Evolutionary conservation across 805 yeast species (phyloP), one percentile per base, ranked within the genome.

Genomic region (Candida patagonica): DNA sequence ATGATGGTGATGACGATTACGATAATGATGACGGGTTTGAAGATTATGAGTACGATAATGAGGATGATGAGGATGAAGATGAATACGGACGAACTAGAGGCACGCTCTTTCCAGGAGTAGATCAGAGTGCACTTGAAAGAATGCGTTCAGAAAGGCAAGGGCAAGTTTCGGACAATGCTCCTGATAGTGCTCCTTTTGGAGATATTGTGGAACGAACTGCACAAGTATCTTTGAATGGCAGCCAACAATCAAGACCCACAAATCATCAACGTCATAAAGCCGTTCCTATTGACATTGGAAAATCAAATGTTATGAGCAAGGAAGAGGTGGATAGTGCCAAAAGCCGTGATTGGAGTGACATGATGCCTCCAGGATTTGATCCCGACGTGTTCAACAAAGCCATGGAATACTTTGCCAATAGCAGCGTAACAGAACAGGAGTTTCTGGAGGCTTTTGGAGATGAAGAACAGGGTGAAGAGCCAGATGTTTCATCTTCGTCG

Each of bases 1-100:
- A 34, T 12, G 50, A 44, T 4, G 66, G 67, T 3, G 78, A 75
- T 43, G 73, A 72, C 9, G 48, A 70, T 10, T 62, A 58, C 20
- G 63, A 55, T 4, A 59, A 50, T 5, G 59, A 48, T 8, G 46
- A 52, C n/a, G 57, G 49, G 1, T 53, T 44, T 1, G 53, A 52
- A 15, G 51, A 50, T 20, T 68, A 65, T 17, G 61, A 65, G 47
- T 69, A 61, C 12, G 65, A 62, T 17, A 68, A 62, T 7, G 65
- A 62, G 22, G 68, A 65, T 13, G 65, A 63, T 7, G 62, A 57
- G 31, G 62, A 55, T 12, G 63, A 60, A 37, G 65, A 62, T 42
- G 57, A 57, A 29, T 55, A 42, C 39, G 64, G 63, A 9, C 45
- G 65, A 3, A 50, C 61, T 2, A 37, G 62, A 9, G 67, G 65